Percentiles rank a stretch among this genome's conserved stretches.
These are phyloP conservation scores for Dactylellina cionopaga DNA, from an alignment of 2,329 filamentous ascomycete genomes.

Conservation along the genomic window DNA sequence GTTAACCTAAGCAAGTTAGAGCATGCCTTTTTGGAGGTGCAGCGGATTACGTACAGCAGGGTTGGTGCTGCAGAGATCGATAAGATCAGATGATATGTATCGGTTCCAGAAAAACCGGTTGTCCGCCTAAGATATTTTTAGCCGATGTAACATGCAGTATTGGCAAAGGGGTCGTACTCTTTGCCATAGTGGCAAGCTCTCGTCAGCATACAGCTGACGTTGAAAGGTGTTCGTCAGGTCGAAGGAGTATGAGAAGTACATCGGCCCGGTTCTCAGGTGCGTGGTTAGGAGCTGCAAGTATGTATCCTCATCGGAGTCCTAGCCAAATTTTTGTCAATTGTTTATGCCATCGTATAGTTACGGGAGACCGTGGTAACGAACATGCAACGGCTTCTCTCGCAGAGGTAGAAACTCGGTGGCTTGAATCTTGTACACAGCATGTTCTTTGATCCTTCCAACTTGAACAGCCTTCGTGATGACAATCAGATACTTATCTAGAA, in stretches of 20 bases:
- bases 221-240: constrained; percentile 98
- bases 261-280: constrained; percentile 82
- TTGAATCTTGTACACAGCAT: constrained; percentile 94
- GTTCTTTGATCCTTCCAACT: constrained; percentile 88
- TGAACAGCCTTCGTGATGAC: constrained; percentile 93
- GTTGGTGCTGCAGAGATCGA: constrained; percentile 76
- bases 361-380: constrained; percentile 26
- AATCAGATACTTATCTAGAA: constrained; percentile 88
- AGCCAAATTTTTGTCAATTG: constrained; percentile 67
- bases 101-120: constrained; percentile 99
- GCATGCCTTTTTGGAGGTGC: neutral
- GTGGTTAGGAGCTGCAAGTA: constrained; percentile 82
- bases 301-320: constrained; percentile 91
- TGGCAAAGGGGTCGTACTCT: constrained; percentile 61
- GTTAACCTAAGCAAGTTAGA: constrained; percentile 67
- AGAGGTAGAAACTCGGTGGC: constrained; percentile 92
- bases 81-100: constrained; percentile 88
- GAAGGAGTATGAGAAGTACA: constrained; percentile 98
- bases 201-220: constrained; percentile 81
- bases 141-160: neutral
- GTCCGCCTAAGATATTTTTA: constrained; percentile 68
- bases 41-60: constrained; percentile 54
- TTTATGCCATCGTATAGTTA: neutral
- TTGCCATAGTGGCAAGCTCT: constrained; percentile 81
- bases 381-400: constrained; percentile 70